These are phyloP conservation scores for Ilex aquifolium DNA, from an alignment of 257 asterid species.

Conservation along the genomic window DNA sequence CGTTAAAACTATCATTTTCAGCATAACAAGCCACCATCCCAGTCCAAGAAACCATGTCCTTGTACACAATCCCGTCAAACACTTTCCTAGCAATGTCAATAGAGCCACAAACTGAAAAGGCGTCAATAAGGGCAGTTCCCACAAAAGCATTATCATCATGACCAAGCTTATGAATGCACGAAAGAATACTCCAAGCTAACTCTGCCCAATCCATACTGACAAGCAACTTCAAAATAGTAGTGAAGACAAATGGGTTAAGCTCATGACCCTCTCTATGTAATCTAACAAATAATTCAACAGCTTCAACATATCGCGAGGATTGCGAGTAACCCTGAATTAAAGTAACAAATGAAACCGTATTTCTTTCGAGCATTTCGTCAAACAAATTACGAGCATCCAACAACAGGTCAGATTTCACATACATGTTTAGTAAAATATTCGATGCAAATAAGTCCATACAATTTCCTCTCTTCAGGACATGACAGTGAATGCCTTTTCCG, in stretches of 20 bases:
- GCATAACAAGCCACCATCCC: conserved; percentile 84
- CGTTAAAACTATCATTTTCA: conserved; percentile 56
- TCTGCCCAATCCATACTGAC: conserved; percentile 37
- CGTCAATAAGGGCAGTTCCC: conserved; percentile 67
- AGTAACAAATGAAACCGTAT: conserved; percentile 47
- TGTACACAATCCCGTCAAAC: conserved; percentile 45
- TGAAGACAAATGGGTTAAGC: conserved; percentile 43
- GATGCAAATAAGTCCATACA: conserved; percentile 54
- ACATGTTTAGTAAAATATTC: conserved; percentile 50
- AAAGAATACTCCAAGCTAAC: conserved; percentile 30
- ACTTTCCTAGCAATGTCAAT: conserved; percentile 50
- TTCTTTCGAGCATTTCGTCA: conserved; percentile 44
- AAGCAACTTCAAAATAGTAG: conserved; percentile 37
- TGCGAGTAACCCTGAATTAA: conserved; percentile 40
- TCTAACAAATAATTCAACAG: conserved; percentile 29
- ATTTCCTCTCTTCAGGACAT: conserved; percentile 23
- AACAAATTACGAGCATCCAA: conserved; percentile 32
- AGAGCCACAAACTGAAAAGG: conserved; percentile 62
- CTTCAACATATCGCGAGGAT: conserved; percentile 13
- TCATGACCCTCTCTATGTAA: conserved; percentile 44
- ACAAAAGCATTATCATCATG: conserved; percentile 51
- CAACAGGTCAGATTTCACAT: conserved; percentile 24
- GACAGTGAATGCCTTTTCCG: conserved; percentile 26
- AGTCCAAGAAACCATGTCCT: conserved; percentile 87
- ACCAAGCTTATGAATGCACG: conserved; percentile 40